Evolutionary conservation across 495 filamentous ascomycete species (phyloP), one percentile per base, ranked within the genome.

Genomic region (Niebla homalea): DNA sequence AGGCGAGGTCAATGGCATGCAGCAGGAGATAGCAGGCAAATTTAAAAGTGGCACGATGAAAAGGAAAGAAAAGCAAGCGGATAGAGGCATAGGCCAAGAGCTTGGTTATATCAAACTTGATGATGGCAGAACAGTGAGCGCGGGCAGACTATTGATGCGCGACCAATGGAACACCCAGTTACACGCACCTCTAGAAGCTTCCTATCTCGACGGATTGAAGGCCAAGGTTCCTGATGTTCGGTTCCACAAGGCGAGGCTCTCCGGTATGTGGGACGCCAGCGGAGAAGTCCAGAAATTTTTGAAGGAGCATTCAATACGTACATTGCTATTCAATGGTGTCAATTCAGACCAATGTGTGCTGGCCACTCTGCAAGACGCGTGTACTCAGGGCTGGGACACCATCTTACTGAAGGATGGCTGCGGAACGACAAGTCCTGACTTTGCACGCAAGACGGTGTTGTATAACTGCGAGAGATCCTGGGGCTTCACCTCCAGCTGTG

Each of bases 341-440:
- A 80, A 80, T 55, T 77, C 74, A 2, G 76, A 80, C 59, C 77
- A 78, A 53, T 80, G 76, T 55, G 77, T 80, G 5, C 63, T 70
- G 21, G 72, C 72, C 2, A 78, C 70, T 22, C 59, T 77, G 23
- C 65, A 64, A 36, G 75, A 79, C 63, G 70, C 70, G 36, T 75
- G 73, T 50, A 72, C 62, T 53, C 67, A 63, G 36, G 75, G 74
- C 5, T 78, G 71, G 61, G 75, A 78, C 55, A 77, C 73, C 56
- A 58, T 80, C 12, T 51, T 78, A 50, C 51, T 79, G n/a, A 70
- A 68, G 19, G 75, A 79, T 55, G 74, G 73, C 36, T 70, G 68
- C 36, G 76, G 65, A 11, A 79, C 76, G 7, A 68, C 63, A 12
- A 75, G 63, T 36, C 68, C 69, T 8, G 54, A 56, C 16, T 64